These are phyloP conservation scores for Pyrrhoderma noxium DNA, from an alignment of 1,284 basidiomycete genomes.

Conservation along the genomic window DNA sequence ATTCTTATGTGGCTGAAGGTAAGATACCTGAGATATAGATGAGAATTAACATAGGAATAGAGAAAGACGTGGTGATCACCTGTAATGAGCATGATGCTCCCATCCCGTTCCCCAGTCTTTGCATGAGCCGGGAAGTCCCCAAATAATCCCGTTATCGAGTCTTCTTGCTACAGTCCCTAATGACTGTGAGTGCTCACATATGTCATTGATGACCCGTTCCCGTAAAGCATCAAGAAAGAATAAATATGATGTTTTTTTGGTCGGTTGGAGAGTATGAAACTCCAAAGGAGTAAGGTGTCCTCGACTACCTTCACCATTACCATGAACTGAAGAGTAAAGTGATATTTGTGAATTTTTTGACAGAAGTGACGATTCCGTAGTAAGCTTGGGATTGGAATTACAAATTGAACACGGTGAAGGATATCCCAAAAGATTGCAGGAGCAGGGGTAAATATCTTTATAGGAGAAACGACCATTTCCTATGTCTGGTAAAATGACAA, in stretches of 20 bases:
- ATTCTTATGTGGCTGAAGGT: slow-evolving; percentile 55
- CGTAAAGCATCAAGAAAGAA: slow-evolving; percentile 41
- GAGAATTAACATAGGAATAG: slow-evolving; percentile 1
- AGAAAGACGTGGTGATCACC: slow-evolving; percentile 28
- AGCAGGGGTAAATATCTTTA: slow-evolving; percentile 46
- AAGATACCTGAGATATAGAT: slow-evolving; percentile 38
- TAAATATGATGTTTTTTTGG: slow-evolving; percentile 38
- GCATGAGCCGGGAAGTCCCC: slow-evolving; percentile 35
- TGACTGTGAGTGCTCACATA: slow-evolving; percentile 36
- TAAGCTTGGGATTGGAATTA: slow-evolving; percentile 30
- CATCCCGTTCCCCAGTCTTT: slow-evolving; percentile 58
- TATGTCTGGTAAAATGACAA: neutral
- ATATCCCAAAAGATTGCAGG: slow-evolving; percentile 29
- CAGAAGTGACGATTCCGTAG: too few species aligned
- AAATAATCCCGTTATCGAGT: slow-evolving; percentile 45
- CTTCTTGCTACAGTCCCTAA: slow-evolving; percentile 33
- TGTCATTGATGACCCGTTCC: slow-evolving; percentile 46
- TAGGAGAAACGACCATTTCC: slow-evolving; percentile 6
- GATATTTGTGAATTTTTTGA: too few species aligned
- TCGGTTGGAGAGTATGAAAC: slow-evolving; percentile 36
- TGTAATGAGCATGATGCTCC: slow-evolving; percentile 44
- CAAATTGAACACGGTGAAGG: slow-evolving; percentile 37
- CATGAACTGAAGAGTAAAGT: too few species aligned
- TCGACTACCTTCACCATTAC: neutral
- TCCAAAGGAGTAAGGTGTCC: slow-evolving; percentile 13